Evolutionary conservation across 345 rosid genomes (phyloP).

Genomic region (Firmiana major): DNA sequence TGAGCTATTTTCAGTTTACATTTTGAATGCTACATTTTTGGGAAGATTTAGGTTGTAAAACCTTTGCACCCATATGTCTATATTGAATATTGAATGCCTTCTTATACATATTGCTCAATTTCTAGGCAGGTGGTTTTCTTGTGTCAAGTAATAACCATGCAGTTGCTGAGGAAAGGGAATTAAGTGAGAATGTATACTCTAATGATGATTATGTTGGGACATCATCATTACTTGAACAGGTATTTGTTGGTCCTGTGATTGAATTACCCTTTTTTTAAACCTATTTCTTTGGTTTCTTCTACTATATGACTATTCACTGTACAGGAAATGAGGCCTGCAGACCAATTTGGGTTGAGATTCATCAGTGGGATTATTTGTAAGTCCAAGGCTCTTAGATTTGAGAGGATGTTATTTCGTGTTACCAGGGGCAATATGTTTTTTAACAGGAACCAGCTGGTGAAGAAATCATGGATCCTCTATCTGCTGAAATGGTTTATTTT

Average conservation of each 20-base stretch:
- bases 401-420: constrained; percentile 94
- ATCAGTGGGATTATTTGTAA: constrained; percentile 80
- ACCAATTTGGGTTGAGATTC: constrained; percentile 78
- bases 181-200: constrained; percentile 65
- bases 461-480: constrained; percentile 84
- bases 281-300: constrained; percentile 20
- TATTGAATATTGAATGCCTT: not conserved
- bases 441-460: constrained; percentile 81
- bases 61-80: not conserved
- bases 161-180: constrained; percentile 62
- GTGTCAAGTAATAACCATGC: constrained; percentile 67
- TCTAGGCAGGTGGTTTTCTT: constrained; percentile 81
- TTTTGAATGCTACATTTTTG: not conserved
- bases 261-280: constrained; percentile 15
- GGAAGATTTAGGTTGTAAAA: not conserved
- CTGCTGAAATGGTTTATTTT: constrained; percentile 71
- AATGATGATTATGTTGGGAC: constrained; percentile 44
- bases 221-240: constrained; percentile 79
- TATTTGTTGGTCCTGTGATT: constrained; percentile 26
- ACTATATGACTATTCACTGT: constrained; percentile 19
- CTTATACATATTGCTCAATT: constrained; percentile 7
- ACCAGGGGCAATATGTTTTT: constrained; percentile 99
- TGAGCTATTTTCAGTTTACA: not conserved
- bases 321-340: constrained; percentile 69
- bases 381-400: constrained; percentile 67